Base-by-base conservation (phyloP, 2,329 filamentous ascomycete species). In the Cladophialophora yegresii region DNA sequence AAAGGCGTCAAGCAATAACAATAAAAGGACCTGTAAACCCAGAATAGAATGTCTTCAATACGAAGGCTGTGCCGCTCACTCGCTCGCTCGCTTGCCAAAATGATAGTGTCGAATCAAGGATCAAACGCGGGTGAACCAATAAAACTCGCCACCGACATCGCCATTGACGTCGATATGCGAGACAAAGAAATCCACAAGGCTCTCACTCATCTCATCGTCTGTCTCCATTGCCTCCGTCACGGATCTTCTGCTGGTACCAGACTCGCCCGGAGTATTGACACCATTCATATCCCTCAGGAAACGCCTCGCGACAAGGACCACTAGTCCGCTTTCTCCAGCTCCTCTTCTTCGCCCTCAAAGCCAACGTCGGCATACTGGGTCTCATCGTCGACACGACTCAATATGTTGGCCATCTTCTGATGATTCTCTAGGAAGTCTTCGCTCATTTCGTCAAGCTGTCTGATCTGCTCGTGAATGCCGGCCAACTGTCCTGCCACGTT, bases 371-470 rank as follows among this genome's bases (percentile, higher is more conserved):
- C 47, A 13, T 49, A 56, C 30, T 59, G 45, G 10, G 61, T 67
- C 16, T 53, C 23, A 54, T 69, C 64, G 28, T 64, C 62, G 16
- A 68, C 67, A 4, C 61, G 60, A 50, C 61, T 68, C 60, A 71
- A 61, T 8, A 61, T 68, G 16, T 32, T 53, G 10, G 69, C 69
- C 67, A 71, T 67, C 43, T 59, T 60, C 64, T 69, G 60, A 67
- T 80, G 75, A 60, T 80, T 78, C 63, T 77, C 76, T 45, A 78
- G 74, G 74, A 78, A 78, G 65, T 77, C 78, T 63, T 79, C 78
- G 69, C 76, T 80, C 53, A 79, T 72, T 51, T 75, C 75, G 45
- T 70, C 62, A 33, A 72, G 47, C 26, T 68, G 67, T 40, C 62
- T 56, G 55, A 72, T 67, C 56, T 71, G 62, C 58, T 72, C 70